Evolutionary conservation across 2,329 filamentous ascomycete genomes (phyloP).

Genomic region (Xylaria multiplex): DNA sequence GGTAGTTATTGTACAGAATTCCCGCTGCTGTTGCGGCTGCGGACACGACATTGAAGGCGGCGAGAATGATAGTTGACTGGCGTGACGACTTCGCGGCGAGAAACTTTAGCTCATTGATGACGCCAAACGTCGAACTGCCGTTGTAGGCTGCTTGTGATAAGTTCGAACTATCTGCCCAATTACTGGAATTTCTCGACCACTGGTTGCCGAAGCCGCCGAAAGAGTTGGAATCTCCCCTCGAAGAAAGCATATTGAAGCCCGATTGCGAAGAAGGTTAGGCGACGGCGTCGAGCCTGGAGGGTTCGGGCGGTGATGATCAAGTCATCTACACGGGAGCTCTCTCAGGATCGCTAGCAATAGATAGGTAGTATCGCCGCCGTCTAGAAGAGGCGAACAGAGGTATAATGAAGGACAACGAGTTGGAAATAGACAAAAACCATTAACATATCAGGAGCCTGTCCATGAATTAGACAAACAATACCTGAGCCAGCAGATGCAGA

Average conservation of each 20-base stretch:
- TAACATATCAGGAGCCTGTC: conserved; percentile 49
- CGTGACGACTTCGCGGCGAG: conserved; percentile 66
- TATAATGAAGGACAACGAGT: conserved; percentile 43
- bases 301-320: conserved; percentile 51
- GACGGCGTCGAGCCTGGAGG: conserved; percentile 46
- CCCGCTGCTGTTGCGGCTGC: conserved; percentile 65
- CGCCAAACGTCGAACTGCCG: conserved; percentile 56
- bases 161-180: conserved; percentile 39
- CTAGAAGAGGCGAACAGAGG: conserved; percentile 35
- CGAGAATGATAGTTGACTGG: conserved; percentile 69
- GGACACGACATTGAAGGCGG: conserved; percentile 68
- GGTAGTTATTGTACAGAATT: conserved; percentile 67
- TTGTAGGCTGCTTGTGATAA: conserved; percentile 46
- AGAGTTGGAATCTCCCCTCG: conserved; percentile 36
- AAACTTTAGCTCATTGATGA: conserved; percentile 63
- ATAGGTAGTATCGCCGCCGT: conserved; percentile 33
- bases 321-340: conserved; percentile 56
- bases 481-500: conserved; percentile 53
- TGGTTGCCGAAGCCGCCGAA: conserved; percentile 42
- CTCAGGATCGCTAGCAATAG: conserved; percentile 47
- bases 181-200: conserved; percentile 46
- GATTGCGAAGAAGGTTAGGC: conserved; percentile 42
- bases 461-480: conserved; percentile 58
- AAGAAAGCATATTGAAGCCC: conserved; percentile 42
- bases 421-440: conserved; percentile 43